A percentile compares a stretch with the other conserved stretches of the same genome.
Evolutionary conservation across 257 asterid genomes (phyloP).

Genomic region (Echites panduratus): DNA sequence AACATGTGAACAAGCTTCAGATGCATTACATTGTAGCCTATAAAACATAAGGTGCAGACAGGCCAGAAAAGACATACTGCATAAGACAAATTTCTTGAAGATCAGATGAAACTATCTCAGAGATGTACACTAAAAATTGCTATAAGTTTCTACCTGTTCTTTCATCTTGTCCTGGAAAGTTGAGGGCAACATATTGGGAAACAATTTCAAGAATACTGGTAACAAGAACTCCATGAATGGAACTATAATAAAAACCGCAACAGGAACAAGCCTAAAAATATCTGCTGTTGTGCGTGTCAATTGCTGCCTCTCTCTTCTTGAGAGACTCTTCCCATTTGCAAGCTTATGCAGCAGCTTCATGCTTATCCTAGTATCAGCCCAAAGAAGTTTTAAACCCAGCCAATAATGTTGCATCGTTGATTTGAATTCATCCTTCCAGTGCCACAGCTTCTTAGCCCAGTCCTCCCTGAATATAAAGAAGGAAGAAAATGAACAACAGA

Average conservation of each 20-base stretch:
- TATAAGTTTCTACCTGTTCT: conserved; percentile 53
- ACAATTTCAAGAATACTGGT: conserved; percentile 80
- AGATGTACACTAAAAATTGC: not conserved
- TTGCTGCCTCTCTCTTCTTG: conserved; percentile 92
- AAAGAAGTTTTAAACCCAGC: conserved; percentile 80
- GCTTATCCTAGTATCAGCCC: conserved; percentile 93
- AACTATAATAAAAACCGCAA: conserved; percentile 82
- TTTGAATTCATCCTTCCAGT: conserved; percentile 80
- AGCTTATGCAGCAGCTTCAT: conserved; percentile 67
- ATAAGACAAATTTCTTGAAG: not conserved
- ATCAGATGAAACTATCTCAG: not conserved
- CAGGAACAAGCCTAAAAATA: conserved; percentile 90
- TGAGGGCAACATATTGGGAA: conserved; percentile 92
- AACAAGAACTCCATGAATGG: conserved; percentile 93
- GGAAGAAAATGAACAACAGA: conserved; percentile 15
- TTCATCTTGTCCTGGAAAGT: conserved; percentile 97
- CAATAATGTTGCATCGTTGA: conserved; percentile 83
- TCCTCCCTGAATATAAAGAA: conserved; percentile 50
- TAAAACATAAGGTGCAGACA: not conserved
- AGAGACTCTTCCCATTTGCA: conserved; percentile 77
- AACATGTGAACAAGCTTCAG: not conserved
- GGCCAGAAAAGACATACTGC: not conserved
- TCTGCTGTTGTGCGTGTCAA: conserved; percentile 94
- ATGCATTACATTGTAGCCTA: not conserved
- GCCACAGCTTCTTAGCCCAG: conserved; percentile 69